A percentile compares a stretch with the other conserved stretches of the same genome.
phyloP scores from a whole-genome alignment of 176 grass and related monocot species.

The Raddia guianensis region DNA sequence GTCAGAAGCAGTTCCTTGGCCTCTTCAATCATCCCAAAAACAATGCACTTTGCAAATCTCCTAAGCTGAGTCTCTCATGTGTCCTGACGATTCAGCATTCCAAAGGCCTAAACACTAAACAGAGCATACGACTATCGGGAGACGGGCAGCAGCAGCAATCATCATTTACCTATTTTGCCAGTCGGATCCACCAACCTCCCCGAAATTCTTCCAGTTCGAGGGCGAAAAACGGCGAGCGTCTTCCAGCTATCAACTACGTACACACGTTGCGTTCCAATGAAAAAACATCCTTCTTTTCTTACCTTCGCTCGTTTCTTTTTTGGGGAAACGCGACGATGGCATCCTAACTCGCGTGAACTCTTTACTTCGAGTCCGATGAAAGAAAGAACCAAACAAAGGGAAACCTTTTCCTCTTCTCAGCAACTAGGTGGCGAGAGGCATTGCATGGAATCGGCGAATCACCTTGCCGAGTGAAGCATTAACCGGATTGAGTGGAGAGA shows the following conservation, averaged over 20 bases:
- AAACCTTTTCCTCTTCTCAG: background rate
- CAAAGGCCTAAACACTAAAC: background rate
- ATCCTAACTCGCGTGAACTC: background rate
- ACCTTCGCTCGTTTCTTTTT: too few relatives aligned
- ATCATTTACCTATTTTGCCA: background rate
- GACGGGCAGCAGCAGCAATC: background rate
- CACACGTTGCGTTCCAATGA: background rate
- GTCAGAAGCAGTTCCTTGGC: too few relatives aligned
- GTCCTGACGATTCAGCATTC: background rate
- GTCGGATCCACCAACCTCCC: background rate
- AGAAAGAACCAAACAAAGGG: background rate
- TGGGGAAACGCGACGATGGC: background rate
- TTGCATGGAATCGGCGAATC: background rate
- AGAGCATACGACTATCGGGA: background rate
- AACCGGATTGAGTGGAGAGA: background rate
- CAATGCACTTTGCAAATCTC: background rate
- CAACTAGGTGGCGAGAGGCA: background rate
- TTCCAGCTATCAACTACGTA: background rate
- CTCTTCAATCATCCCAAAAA: too few relatives aligned
- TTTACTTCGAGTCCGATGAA: background rate
- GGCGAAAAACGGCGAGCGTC: background rate
- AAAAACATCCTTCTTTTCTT: too few relatives aligned
- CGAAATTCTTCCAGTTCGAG: background rate
- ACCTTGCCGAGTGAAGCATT: background rate
- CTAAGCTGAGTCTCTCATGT: background rate